phyloP scores from a whole-genome alignment of 805 yeast species.

The Metschnikowia kunwiensis region DNA sequence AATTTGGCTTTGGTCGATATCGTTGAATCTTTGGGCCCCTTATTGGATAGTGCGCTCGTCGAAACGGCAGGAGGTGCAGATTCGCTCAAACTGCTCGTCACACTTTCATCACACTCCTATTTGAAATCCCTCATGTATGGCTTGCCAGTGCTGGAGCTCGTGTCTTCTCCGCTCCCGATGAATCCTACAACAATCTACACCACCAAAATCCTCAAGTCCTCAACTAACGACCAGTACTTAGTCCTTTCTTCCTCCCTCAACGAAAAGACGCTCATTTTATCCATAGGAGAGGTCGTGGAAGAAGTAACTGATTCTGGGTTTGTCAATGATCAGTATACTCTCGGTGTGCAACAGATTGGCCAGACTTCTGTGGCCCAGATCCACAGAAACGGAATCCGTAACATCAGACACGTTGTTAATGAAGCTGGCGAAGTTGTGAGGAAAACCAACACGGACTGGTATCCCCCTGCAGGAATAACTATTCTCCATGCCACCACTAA shows the following conservation, averaged over 20 bases:
- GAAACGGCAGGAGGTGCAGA: slow-evolving; percentile 17
- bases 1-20: slow-evolving; percentile 60
- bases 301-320: slow-evolving; percentile 69
- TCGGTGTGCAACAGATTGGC: slow-evolving; percentile 71
- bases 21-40: slow-evolving; percentile 51
- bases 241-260: slow-evolving; percentile 55
- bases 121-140: slow-evolving; percentile 55
- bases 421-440: slow-evolving; percentile 7
- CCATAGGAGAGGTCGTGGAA: slow-evolving; percentile 77
- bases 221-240: slow-evolving; percentile 57
- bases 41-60: slow-evolving; percentile 29
- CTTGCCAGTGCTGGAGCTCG: slow-evolving; percentile 57
- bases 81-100: slow-evolving; percentile 22
- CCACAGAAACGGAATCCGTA: slow-evolving; percentile 66
- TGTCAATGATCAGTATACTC: slow-evolving; percentile 53
- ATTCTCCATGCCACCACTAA: slow-evolving; percentile 62
- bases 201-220: slow-evolving; percentile 44
- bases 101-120: slow-evolving; percentile 42
- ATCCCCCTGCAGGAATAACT: slow-evolving; percentile 72
- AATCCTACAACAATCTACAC: slow-evolving; percentile 63
- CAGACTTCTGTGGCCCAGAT: slow-evolving; percentile 63
- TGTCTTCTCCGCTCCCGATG: slow-evolving; percentile 72
- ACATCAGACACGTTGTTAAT: slow-evolving; percentile 28
- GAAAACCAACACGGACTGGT: slow-evolving; percentile 55
- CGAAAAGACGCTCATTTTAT: slow-evolving; percentile 67